Base-by-base conservation (phyloP, 345 rosid genomes). In the Ceriops tagal region DNA sequence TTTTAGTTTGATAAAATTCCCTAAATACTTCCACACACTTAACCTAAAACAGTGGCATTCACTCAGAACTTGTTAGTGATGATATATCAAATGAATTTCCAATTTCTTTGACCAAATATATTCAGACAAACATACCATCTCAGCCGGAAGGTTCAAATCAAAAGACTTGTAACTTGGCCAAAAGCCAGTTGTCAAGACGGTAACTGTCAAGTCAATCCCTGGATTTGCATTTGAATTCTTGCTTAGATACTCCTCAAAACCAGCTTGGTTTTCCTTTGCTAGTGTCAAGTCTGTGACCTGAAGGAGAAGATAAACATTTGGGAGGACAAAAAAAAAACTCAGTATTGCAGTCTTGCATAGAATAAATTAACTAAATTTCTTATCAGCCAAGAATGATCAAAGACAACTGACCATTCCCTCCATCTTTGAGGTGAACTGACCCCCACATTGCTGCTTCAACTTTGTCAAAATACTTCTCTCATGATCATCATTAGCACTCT, bases 381-480 rank as follows among this genome's bases (percentile, higher is more conserved):
- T 37, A 24, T 52, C 26, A 58, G 9, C 9, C 37, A 22, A 24
- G 30, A 26, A 13, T 16, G 18, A 8, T 13, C 6, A 21, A 10
- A 30, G 68, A 31, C 43, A 58, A 64, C 70, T 64, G 8, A 77
- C 80, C 80, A 77, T 77, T 22, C 80, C 80, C 49, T 77, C 80
- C 80, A 77, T 84, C 78, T 85, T 87, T 49, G 86, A 77, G 39
- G 89, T 87, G 71, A 87, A 85, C 52, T 83, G 86, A 43, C 84
- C 84, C 68, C 89, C 92, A 74, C 79, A 83, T 62, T 83, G 89
- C 65, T 79, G 88, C 74, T 77, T 77, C 62, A 77, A 71, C 73
- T 77, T 77, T 24, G 80, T 77, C 62, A 77, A 65, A 60, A 77
- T 77, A 31, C 80, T 77, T 61, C 76, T 64, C 66, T 77, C 80